A percentile compares a stretch with the other conserved stretches of the same genome.
Conservation (phyloP, 495 filamentous ascomycete species). For the Penicillium cataractarum region DNA sequence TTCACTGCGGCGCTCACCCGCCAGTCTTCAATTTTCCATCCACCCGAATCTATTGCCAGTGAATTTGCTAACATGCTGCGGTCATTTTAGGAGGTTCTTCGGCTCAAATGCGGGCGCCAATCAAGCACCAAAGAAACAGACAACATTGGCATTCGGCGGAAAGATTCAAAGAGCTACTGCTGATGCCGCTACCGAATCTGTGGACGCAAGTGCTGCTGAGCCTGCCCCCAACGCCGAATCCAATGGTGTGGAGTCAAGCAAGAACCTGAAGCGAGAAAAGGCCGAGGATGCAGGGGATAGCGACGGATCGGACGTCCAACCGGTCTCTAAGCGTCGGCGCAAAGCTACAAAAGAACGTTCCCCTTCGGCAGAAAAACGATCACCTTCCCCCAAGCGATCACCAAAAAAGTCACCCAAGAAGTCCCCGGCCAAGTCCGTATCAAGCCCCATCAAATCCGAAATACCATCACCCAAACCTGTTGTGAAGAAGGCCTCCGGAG, state of each 20-base stretch:
- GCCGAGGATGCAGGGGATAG: constrained; percentile 45
- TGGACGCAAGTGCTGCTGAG: constrained; percentile 36
- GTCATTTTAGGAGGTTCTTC: constrained; percentile 44
- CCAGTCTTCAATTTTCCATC: constrained; percentile 9
- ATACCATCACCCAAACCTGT: constrained; percentile 28
- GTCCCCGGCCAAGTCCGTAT: constrained; percentile 13
- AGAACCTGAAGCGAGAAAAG: constrained; percentile 44
- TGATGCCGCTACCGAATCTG: constrained; percentile 20
- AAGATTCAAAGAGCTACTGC: constrained; percentile 36
- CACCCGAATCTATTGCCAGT: not conserved
- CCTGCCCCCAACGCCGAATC: constrained; percentile 1
- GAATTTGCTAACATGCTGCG: constrained; percentile 5
- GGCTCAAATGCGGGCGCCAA: constrained; percentile 41
- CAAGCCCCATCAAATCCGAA: constrained; percentile 12
- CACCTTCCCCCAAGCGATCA: constrained; percentile 32
- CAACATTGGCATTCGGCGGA: constrained; percentile 67
- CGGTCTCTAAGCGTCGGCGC: constrained; percentile 49
- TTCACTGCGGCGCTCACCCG: not conserved
- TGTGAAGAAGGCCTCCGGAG: constrained; percentile 40
- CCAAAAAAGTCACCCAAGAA: not conserved
- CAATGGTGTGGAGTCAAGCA: constrained; percentile 15
- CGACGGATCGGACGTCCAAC: constrained; percentile 56
- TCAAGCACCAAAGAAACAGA: constrained; percentile 66
- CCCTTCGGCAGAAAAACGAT: constrained; percentile 11
- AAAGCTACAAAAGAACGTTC: constrained; percentile 23